A percentile compares a stretch with the other conserved stretches of the same genome.
These are phyloP conservation scores for Xylariales sp. DNA, from an alignment of 2,329 filamentous ascomycete species.

Conservation along the genomic window DNA sequence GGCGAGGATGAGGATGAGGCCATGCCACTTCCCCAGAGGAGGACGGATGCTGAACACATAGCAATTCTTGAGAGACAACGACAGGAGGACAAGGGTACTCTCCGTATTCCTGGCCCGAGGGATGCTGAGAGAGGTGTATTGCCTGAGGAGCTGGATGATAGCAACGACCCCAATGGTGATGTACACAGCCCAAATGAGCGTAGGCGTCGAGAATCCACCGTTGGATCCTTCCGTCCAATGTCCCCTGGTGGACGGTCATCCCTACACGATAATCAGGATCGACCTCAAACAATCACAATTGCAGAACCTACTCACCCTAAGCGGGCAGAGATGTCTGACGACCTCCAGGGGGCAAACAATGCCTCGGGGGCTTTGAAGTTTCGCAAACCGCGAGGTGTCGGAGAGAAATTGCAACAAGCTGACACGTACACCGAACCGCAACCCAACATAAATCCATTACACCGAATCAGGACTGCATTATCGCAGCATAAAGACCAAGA, in stretches of 20 bases:
- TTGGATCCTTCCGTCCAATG: conserved; percentile 12
- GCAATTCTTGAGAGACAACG: conserved; percentile 83
- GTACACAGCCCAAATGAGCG: conserved; percentile 20
- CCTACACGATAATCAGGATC: conserved; percentile 30
- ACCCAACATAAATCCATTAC: conserved; percentile 31
- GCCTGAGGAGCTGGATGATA: conserved; percentile 49
- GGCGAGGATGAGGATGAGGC: conserved; percentile 36
- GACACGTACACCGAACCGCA: conserved; percentile 24
- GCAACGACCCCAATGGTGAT: conserved; percentile 22
- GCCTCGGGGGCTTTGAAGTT: conserved; percentile 36
- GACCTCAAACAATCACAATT: conserved; percentile 60
- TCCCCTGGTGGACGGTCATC: conserved; percentile 8
- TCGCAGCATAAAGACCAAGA: conserved; percentile 51
- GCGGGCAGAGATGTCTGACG: conserved; percentile 31
- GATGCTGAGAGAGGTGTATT: conserved; percentile 81
- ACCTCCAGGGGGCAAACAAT: conserved; percentile 35
- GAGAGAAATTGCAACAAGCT: conserved; percentile 30
- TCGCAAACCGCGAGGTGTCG: conserved; percentile 35
- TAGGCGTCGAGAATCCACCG: conserved; percentile 23
- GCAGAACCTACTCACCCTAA: conserved; percentile 53
- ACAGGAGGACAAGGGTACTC: conserved; percentile 64
- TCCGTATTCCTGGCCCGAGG: conserved; percentile 87
- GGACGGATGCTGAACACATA: conserved; percentile 73
- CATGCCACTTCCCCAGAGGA: conserved; percentile 45
- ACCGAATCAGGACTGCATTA: conserved; percentile 51